A percentile compares a stretch with the other conserved stretches of the same genome.
Evolutionary conservation across 2,329 filamentous ascomycete genomes (phyloP).

Genomic region (Didymella lethalis): DNA sequence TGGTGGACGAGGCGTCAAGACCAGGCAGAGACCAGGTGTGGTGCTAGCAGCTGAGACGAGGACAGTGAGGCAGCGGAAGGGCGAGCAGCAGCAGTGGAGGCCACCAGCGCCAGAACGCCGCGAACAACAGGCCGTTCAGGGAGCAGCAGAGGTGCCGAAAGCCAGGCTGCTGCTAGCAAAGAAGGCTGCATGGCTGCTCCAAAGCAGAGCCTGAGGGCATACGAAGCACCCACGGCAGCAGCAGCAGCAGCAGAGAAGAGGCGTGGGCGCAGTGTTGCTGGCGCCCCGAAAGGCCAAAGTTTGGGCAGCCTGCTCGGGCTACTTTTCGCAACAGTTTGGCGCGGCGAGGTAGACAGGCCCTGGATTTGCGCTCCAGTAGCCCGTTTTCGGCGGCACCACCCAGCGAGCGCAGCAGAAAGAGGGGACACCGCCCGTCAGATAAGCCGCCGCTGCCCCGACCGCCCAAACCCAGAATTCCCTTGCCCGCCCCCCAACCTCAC

Average conservation of each 20-base stretch:
- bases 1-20: neutral
- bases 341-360: neutral
- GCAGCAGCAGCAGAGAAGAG: no score
- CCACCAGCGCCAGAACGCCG: neutral
- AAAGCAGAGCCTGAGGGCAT: neutral
- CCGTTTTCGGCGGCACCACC: neutral
- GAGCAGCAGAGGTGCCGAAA: neutral
- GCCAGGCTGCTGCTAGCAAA: neutral
- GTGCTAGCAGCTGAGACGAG: neutral
- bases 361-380: neutral
- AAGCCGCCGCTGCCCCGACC: neutral
- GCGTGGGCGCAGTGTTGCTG: neutral
- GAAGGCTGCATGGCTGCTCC: neutral
- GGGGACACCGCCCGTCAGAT: neutral
- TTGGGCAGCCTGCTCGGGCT: neutral
- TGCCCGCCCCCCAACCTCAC: slow-evolving; percentile 17
- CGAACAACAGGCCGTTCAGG: neutral
- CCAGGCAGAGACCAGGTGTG: neutral
- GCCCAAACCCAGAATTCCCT: neutral
- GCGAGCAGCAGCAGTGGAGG: neutral
- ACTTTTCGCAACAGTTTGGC: neutral
- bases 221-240: no score
- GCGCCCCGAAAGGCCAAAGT: neutral
- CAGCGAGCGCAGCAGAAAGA: neutral
- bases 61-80: neutral